These are phyloP conservation scores for Picea engelmannii DNA, from an alignment of 83 land plant genomes.

Conservation along the genomic window DNA sequence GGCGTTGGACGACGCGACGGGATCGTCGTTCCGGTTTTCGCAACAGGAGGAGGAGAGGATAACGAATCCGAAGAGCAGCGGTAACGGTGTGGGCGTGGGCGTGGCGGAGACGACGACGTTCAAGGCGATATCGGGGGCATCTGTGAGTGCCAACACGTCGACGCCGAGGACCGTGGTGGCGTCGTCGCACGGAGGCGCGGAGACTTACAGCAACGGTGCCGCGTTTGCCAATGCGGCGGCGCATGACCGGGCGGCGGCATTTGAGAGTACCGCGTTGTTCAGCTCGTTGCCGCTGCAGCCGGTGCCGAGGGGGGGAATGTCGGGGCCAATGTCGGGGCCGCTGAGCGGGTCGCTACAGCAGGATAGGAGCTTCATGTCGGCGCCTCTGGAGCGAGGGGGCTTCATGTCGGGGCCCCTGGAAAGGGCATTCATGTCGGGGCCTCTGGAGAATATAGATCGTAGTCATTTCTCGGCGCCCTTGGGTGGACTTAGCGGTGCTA, in stretches of 20 bases:
- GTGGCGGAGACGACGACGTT: conserved; percentile 51
- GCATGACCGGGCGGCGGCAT: conserved; percentile 72
- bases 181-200: conserved; percentile 9
- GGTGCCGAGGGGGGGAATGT: conserved; percentile 36
- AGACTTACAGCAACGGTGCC: conserved; percentile 29
- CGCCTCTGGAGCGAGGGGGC: conserved; percentile 60
- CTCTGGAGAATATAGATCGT: conserved; percentile 49
- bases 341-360: conserved; percentile 21
- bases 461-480: conserved; percentile 67
- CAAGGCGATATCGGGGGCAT: conserved; percentile 92
- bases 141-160: conserved; percentile 90
- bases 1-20: conserved; percentile 30
- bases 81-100: background rate
- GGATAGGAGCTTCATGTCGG: conserved; percentile 68
- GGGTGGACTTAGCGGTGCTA: background rate
- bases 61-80: background rate
- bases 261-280: conserved; percentile 82
- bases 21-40: conserved; percentile 33
- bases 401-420: conserved; percentile 84
- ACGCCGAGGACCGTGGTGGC: conserved; percentile 61
- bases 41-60: conserved; percentile 19
- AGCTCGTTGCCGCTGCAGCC: conserved; percentile 81
- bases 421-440: conserved; percentile 78
- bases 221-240: conserved; percentile 30
- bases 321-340: conserved; percentile 56